These are phyloP conservation scores for Penicillium silybi DNA, from an alignment of 495 filamentous ascomycete species.

Conservation along the genomic window DNA sequence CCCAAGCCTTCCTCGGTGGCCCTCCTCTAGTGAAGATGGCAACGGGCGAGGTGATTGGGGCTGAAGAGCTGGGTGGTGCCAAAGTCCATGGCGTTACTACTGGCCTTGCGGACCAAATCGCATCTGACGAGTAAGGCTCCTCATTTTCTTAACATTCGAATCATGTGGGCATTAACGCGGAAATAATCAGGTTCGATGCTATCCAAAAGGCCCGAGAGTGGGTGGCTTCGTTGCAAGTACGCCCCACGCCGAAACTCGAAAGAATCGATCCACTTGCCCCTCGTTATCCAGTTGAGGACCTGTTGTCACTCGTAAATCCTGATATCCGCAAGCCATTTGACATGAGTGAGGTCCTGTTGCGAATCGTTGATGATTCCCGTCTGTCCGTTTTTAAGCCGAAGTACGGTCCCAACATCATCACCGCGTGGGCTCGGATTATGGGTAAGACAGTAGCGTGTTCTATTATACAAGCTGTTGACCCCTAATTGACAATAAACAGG, in stretches of 20 bases:
- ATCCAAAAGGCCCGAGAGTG: slow-evolving; percentile 30
- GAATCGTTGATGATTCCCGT: slow-evolving; percentile 28
- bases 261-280: slow-evolving; percentile 7
- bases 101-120: slow-evolving; percentile 30
- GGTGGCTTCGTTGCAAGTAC: slow-evolving; percentile 21
- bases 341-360: slow-evolving; percentile 28
- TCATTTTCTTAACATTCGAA: background rate
- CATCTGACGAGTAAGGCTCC: slow-evolving; percentile 25
- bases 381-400: slow-evolving; percentile 28
- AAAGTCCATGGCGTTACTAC: slow-evolving; percentile 27
- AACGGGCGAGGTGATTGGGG: slow-evolving; percentile 27
- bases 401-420: slow-evolving; percentile 28
- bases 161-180: background rate
- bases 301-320: slow-evolving; percentile 24
- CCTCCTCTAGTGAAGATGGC: slow-evolving; percentile 35
- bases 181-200: slow-evolving; percentile 24
- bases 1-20: slow-evolving; percentile 30
- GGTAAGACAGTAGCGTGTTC: slow-evolving; percentile 11
- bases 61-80: slow-evolving; percentile 30
- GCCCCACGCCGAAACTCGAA: background rate
- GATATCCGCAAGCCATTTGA: slow-evolving; percentile 32
- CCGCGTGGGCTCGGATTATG: slow-evolving; percentile 28
- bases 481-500: slow-evolving; percentile 4
- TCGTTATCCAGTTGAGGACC: slow-evolving; percentile 22
- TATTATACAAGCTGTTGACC: background rate